Evolutionary conservation across 2,329 filamentous ascomycete species (phyloP).

Genomic region (Rugonectria rugulosa): DNA sequence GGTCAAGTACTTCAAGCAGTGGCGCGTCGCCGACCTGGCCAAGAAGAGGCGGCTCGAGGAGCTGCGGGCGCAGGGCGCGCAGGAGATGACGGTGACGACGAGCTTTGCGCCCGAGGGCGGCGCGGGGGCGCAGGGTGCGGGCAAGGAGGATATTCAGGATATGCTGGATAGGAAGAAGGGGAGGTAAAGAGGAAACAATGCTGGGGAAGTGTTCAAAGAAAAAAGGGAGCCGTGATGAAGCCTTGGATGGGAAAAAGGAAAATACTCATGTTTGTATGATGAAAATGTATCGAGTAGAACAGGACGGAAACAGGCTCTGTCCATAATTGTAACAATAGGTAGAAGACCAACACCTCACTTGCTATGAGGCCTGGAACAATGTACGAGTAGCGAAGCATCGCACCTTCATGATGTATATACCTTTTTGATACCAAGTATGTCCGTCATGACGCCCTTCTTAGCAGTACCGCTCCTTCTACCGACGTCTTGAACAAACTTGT

Average conservation of each 20-base stretch:
- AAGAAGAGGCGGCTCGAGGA: slow-evolving; percentile 80
- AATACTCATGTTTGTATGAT: background rate
- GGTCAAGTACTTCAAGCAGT: slow-evolving; percentile 99
- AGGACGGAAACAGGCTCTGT: background rate
- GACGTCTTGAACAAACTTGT: too few species aligned
- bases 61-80: slow-evolving; percentile 76
- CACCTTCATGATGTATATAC: too few species aligned
- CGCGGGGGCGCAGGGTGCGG: slow-evolving; percentile 40
- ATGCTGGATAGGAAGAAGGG: slow-evolving; percentile 48
- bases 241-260: background rate
- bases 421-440: too few species aligned
- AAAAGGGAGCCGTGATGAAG: background rate
- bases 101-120: slow-evolving; percentile 47
- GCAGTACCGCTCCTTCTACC: too few species aligned
- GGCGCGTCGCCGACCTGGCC: slow-evolving; percentile 89
- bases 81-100: slow-evolving; percentile 59
- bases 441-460: too few species aligned
- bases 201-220: slow-evolving; percentile 2
- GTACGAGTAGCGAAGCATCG: too few species aligned
- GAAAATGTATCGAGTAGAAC: background rate
- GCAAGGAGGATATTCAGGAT: slow-evolving; percentile 49
- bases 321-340: background rate
- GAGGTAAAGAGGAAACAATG: slow-evolving; percentile 25
- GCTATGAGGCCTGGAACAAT: too few species aligned
- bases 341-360: too few species aligned